Base-by-base conservation (phyloP, 352 stramenopile species). In the Globisporangium recalcitrans region DNA sequence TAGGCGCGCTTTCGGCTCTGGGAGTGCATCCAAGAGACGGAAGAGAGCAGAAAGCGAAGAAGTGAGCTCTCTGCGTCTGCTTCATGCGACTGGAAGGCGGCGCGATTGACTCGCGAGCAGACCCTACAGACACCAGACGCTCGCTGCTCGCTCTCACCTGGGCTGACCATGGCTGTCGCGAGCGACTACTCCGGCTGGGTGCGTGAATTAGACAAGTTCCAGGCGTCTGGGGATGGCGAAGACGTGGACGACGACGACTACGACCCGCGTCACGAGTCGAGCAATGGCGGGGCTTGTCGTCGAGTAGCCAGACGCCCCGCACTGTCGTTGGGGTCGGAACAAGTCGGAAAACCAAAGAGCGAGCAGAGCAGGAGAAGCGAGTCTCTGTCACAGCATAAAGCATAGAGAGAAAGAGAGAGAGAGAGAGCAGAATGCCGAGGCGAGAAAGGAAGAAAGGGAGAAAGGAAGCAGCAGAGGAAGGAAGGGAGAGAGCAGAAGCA, bases 341-440 rank as follows among this genome's bases (percentile, higher is more conserved):
- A 44, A 60, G 21, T 4, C 21, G 55, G 5, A 68, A 68, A 68
- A 24, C 16, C 1, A 68, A 63, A 19, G 42, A 52, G 38, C 62
- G 62, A 8, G 55, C 63, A 24, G 62, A 93, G 65, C 80, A 92
- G 67, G 92, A 98, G 67, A 93, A n/a, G n/a, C n/a, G n/a, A n/a
- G n/a, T n/a, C n/a, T n/a, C n/a, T n/a, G n/a, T n/a, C n/a, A n/a
- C n/a, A n/a, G n/a, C n/a, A n/a, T n/a, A n/a, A n/a, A n/a, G n/a
- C n/a, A n/a, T n/a, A n/a, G n/a, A n/a, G n/a, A n/a, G n/a, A n/a
- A n/a, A n/a, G n/a, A n/a, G n/a, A n/a, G n/a, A n/a, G n/a, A n/a
- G n/a, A n/a, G n/a, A n/a, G n/a, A n/a, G n/a, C n/a, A n/a, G n/a
- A n/a, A n/a, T n/a, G n/a, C n/a, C n/a, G n/a, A n/a, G n/a, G n/a